Percentiles rank a stretch among this genome's conserved stretches.
Conservation (phyloP, 1,284 basidiomycete species). For the Pseudozyma sp. region DNA sequence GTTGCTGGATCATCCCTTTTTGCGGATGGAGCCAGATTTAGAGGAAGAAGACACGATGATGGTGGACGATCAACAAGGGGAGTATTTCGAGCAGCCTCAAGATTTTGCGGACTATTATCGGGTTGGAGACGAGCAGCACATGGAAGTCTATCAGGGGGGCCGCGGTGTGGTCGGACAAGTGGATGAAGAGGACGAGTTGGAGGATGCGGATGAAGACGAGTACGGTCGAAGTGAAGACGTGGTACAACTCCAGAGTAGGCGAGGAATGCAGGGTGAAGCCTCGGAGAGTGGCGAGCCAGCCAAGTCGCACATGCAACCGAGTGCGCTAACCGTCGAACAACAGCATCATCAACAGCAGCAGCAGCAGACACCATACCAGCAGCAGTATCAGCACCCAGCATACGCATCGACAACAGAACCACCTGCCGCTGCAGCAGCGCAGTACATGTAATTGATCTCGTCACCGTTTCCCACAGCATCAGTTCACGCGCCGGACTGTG, state of each 20-base stretch:
- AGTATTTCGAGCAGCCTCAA: slow-evolving; percentile 16
- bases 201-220: slow-evolving; percentile 21
- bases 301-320: neutral
- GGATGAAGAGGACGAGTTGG: slow-evolving; percentile 30
- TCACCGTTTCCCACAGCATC: neutral
- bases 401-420: neutral
- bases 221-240: slow-evolving; percentile 24
- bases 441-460: neutral
- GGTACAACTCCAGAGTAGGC: slow-evolving; percentile 29
- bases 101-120: slow-evolving; percentile 40
- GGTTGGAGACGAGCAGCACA: slow-evolving; percentile 6
- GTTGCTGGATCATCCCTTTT: slow-evolving; percentile 61
- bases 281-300: slow-evolving; percentile 14
- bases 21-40: slow-evolving; percentile 28
- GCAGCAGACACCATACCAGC: slow-evolving; percentile 7
- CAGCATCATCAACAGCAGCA: slow-evolving; percentile 14
- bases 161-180: neutral
- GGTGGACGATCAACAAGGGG: slow-evolving; percentile 10
- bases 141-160: slow-evolving; percentile 4
- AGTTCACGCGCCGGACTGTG: too few relatives aligned
- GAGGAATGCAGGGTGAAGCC: slow-evolving; percentile 18
- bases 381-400: slow-evolving; percentile 1
- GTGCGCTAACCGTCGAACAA: neutral
- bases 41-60: slow-evolving; percentile 24
- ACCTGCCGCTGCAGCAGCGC: slow-evolving; percentile 1